These are phyloP conservation scores for Abortiporus biennis DNA, from an alignment of 1,284 basidiomycete genomes.

Conservation along the genomic window DNA sequence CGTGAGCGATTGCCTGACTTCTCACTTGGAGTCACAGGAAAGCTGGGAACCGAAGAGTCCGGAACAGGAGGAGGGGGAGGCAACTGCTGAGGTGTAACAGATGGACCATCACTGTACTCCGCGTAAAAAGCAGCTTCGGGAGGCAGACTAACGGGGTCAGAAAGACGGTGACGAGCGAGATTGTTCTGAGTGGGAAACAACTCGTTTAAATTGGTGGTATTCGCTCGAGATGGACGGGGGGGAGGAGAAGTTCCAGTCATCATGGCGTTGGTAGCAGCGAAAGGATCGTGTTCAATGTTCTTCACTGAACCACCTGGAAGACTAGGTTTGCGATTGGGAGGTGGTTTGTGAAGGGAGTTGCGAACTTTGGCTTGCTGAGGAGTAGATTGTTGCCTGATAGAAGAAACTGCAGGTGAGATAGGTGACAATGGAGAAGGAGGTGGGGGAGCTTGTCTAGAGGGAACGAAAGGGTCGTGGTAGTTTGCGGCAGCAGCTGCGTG, in stretches of 20 bases:
- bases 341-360: constrained; percentile 53
- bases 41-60: background rate
- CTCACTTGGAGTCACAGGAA: constrained; percentile 19
- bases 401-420: constrained; percentile 18
- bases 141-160: constrained; percentile 35
- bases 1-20: constrained; percentile 44
- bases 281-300: constrained; percentile 50
- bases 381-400: constrained; percentile 12
- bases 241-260: constrained; percentile 47
- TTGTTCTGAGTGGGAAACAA: constrained; percentile 40
- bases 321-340: constrained; percentile 46
- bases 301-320: constrained; percentile 27
- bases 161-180: constrained; percentile 44
- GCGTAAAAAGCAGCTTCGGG: constrained; percentile 26
- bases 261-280: constrained; percentile 36
- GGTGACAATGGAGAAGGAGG: constrained; percentile 34
- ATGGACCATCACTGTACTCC: constrained; percentile 12
- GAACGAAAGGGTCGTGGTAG: constrained; percentile 41
- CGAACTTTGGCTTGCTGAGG: constrained; percentile 25
- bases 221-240: constrained; percentile 72
- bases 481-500: constrained; percentile 46
- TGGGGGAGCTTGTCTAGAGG: constrained; percentile 49
- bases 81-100: constrained; percentile 18
- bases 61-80: constrained; percentile 27
- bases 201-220: constrained; percentile 74